These are phyloP conservation scores for Typha latifolia DNA, from an alignment of 176 grass and related monocot species.

Conservation along the genomic window DNA sequence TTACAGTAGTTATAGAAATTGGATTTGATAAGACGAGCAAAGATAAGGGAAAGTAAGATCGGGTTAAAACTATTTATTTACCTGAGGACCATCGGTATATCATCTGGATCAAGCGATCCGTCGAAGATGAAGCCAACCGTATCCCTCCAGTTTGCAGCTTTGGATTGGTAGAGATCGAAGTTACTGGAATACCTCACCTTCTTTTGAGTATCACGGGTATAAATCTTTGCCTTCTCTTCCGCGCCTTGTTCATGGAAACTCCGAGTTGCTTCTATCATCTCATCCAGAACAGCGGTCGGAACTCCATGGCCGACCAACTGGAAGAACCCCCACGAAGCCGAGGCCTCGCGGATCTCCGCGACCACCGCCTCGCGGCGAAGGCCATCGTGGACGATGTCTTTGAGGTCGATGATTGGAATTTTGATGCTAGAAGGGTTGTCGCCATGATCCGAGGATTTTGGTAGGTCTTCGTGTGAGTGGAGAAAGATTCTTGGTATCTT, in stretches of 20 bases:
- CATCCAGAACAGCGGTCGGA: background rate
- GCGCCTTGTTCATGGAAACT: constrained; percentile 8
- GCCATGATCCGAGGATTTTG: background rate
- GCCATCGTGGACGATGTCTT: background rate
- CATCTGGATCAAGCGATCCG: background rate
- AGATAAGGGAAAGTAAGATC: too few species aligned
- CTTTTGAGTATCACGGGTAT: background rate
- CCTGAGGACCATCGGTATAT: constrained; percentile 7
- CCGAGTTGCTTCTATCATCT: background rate
- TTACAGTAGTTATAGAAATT: too few species aligned
- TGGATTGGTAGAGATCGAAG: constrained; percentile 4
- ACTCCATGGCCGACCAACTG: constrained; percentile 27
- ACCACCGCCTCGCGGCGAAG: background rate
- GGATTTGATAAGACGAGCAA: too few species aligned
- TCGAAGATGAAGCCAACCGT: constrained; percentile 1
- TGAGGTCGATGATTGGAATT: constrained; percentile 19
- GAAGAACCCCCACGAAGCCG: constrained; percentile 9
- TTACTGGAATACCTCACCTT: constrained; percentile 13
- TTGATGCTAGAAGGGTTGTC: background rate
- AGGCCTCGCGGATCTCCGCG: background rate
- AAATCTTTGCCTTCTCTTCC: constrained; percentile 13
- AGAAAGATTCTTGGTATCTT: constrained; percentile 23
- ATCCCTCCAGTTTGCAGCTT: constrained; percentile 22
- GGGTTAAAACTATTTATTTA: background rate
- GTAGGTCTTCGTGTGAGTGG: background rate